Conservation (phyloP, 805 yeast species). For the Saturnispora mendoncae region DNA sequence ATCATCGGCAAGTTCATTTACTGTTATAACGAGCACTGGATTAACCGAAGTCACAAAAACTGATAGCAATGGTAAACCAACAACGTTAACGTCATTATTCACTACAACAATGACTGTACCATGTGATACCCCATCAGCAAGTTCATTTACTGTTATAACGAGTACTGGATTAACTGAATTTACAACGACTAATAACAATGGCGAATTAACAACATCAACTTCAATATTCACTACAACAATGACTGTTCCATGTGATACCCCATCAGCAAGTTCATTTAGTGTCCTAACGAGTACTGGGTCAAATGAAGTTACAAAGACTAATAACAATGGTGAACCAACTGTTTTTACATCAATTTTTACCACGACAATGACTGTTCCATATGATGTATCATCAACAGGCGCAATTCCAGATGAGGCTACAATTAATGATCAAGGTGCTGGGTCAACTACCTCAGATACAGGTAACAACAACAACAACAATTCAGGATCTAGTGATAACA, state of each 20-base stretch:
- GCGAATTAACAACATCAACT: neutral
- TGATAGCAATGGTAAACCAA: neutral
- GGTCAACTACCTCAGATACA: too few species aligned
- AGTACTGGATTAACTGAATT: neutral
- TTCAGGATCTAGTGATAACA: neutral
- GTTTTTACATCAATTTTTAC: neutral
- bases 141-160: neutral
- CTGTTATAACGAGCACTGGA: neutral
- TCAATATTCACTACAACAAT: neutral
- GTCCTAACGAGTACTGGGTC: neutral
- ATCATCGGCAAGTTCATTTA: neutral
- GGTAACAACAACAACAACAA: conserved; percentile 1
- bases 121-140: neutral
- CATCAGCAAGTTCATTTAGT: too few species aligned
- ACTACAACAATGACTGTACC: neutral
- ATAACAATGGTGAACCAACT: neutral
- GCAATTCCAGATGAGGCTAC: neutral
- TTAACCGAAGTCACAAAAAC: neutral
- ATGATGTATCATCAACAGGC: neutral
- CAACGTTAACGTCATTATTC: neutral
- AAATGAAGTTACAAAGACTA: neutral
- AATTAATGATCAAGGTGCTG: too few species aligned
- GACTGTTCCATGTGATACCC: neutral
- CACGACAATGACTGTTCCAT: neutral
- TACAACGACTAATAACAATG: neutral